phyloP scores from a whole-genome alignment of 2,329 filamentous ascomycete species.

The Mollisiaceae sp. region DNA sequence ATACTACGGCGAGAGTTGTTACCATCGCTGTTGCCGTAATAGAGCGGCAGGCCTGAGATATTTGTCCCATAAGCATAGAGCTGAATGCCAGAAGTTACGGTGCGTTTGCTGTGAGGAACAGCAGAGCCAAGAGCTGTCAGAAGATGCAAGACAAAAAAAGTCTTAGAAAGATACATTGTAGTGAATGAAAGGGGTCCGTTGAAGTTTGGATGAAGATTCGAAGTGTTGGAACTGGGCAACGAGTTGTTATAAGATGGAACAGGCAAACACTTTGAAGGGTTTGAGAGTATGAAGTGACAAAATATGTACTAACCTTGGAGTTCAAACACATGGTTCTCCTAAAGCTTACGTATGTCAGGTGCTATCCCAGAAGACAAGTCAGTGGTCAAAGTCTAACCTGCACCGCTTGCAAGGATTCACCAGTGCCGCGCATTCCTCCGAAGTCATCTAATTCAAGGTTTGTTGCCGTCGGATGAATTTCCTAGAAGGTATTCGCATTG shows the following conservation, averaged over 20 bases:
- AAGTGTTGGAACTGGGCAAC: too few species aligned
- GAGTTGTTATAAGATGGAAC: background rate
- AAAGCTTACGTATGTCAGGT: slow-evolving; percentile 4
- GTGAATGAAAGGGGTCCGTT: background rate
- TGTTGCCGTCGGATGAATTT: background rate
- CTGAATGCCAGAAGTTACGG: background rate
- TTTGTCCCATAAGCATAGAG: slow-evolving; percentile 42
- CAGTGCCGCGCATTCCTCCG: background rate
- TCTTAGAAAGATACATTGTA: background rate
- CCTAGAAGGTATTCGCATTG: background rate
- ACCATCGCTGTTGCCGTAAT: slow-evolving; percentile 40
- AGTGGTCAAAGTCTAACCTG: background rate
- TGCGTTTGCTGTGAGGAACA: background rate
- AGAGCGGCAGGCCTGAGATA: slow-evolving; percentile 38
- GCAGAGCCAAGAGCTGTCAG: background rate
- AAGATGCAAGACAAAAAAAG: slow-evolving; percentile 7
- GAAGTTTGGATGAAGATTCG: background rate
- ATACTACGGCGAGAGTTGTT: slow-evolving; percentile 12
- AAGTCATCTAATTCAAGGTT: background rate
- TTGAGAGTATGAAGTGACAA: background rate
- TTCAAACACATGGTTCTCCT: background rate
- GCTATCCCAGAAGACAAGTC: background rate
- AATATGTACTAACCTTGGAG: background rate
- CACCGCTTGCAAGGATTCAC: background rate
- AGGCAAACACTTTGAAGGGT: background rate